Base-by-base conservation (phyloP, 768 basidiomycete genomes). In the Leccinum obscurum region DNA sequence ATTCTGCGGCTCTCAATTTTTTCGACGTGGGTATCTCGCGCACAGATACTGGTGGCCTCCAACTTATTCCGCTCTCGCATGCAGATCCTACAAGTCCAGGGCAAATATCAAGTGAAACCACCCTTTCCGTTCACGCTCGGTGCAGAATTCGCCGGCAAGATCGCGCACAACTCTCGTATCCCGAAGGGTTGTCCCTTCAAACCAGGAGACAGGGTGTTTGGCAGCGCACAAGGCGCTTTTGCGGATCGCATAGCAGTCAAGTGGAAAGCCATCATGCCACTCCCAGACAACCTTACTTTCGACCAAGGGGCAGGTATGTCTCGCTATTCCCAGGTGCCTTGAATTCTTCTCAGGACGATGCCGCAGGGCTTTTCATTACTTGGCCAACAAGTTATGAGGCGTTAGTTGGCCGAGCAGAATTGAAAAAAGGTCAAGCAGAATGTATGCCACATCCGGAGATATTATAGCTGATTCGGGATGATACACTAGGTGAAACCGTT, bases 321-420 rank as follows among this genome's bases (percentile, higher is more conserved):
- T 15, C n/a, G 1, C 52, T 55, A 30, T 54, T 46, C 37, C 39
- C 52, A 6, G 37, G 49, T 26, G 39, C 15, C 17, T 28, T 28
- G 26, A 1, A 22, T 6, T 2, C 20, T 62, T 58, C 63, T 61
- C 22, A 60, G 52, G 3, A 35, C 34, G 54, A 57, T 54, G 49
- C 17, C 22, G 35, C 58, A 89, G 93, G 92, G 3, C 70, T 97
- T 54, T 90, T 75, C 65, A 76, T 98, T n/a, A 95, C 93, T 8
- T 94, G 90, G 85, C 92, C 94, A 0, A 98, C 96, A 6, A 90
- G 88, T 62, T 98, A 97, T 66, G 95, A 95, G 69, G 97, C 88
- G 0, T 77, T 99, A 14, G 90, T 94, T 0, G 90, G 90, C 11
- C 80, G 95, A 54, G 96, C 93, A 13, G 77, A 90, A 51, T 75